Conservation (phyloP, 495 filamentous ascomycete species). For the Lophiostoma macrostomum region DNA sequence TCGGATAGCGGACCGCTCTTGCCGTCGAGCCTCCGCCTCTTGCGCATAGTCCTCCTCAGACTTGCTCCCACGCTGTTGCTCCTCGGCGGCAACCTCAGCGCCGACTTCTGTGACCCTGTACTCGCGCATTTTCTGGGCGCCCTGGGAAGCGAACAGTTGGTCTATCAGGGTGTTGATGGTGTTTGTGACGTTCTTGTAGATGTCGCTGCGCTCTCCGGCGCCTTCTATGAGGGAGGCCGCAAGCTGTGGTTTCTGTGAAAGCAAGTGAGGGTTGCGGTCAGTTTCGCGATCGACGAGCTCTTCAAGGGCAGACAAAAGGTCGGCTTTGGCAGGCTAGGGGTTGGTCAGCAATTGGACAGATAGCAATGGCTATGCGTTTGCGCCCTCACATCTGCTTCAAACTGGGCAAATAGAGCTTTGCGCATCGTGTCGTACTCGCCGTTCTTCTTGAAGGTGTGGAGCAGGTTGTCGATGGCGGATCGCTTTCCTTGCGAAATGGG, state of each 20-base stretch:
- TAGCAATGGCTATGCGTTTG: not conserved
- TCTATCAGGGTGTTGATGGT: conserved; percentile 67
- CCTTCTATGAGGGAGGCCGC: conserved; percentile 83
- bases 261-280: conserved; percentile 70
- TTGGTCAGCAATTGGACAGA: not conserved
- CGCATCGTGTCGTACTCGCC: conserved; percentile 82
- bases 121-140: conserved; percentile 65
- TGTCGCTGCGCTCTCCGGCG: conserved; percentile 73
- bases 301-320: conserved; percentile 63
- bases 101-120: conserved; percentile 72
- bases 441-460: conserved; percentile 86
- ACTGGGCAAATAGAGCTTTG: conserved; percentile 76
- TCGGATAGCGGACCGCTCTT: conserved; percentile 61
- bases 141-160: conserved; percentile 53
- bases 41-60: conserved; percentile 78
- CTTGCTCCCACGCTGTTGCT: conserved; percentile 67
- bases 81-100: conserved; percentile 64
- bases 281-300: conserved; percentile 76
- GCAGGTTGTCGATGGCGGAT: conserved; percentile 69
- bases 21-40: conserved; percentile 63
- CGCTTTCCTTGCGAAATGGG: conserved; percentile 70
- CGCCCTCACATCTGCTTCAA: conserved; percentile 65
- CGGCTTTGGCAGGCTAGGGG: conserved; percentile 68
- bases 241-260: conserved; percentile 75
- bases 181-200: conserved; percentile 71